Conservation (phyloP, 208 protist species). For the Acanthamoeba castellanii region DNA sequence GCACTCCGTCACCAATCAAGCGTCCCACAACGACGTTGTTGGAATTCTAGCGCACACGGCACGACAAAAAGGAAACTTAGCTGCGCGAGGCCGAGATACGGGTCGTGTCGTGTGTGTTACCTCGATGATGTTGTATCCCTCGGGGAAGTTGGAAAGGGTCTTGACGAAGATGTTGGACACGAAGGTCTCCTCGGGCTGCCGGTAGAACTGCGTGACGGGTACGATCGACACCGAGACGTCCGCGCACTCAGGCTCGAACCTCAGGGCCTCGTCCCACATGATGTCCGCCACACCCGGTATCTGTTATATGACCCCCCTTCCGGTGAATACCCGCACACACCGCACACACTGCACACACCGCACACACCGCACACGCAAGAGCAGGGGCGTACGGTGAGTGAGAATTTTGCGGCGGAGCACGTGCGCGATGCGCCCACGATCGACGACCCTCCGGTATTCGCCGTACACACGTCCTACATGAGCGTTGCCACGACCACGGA, state of each 20-base stretch:
- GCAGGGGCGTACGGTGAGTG: not conserved
- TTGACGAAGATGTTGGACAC: constrained; percentile 59
- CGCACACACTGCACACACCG: not conserved
- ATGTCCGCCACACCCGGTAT: not conserved
- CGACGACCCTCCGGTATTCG: not conserved
- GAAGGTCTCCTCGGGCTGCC: not conserved
- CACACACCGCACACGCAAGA: not conserved
- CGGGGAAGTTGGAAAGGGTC: not conserved
- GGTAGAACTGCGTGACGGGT: constrained; percentile 14
- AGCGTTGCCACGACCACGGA: too few species aligned
- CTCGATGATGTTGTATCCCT: constrained; percentile 26
- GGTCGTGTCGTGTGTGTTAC: not conserved
- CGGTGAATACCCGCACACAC: too few species aligned
- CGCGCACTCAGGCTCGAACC: not conserved
- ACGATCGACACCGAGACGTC: not conserved
- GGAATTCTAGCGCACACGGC: not conserved
- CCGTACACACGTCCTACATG: not conserved
- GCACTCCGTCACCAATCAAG: not conserved
- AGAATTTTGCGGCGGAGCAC: not conserved
- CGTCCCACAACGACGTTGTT: not conserved
- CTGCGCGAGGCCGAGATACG: too few species aligned
- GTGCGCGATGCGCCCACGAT: not conserved
- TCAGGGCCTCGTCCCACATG: not conserved
- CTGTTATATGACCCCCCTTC: not conserved
- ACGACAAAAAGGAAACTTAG: too few species aligned